These are phyloP conservation scores for Dovyalis caffra DNA, from an alignment of 345 rosid species.

Conservation along the genomic window DNA sequence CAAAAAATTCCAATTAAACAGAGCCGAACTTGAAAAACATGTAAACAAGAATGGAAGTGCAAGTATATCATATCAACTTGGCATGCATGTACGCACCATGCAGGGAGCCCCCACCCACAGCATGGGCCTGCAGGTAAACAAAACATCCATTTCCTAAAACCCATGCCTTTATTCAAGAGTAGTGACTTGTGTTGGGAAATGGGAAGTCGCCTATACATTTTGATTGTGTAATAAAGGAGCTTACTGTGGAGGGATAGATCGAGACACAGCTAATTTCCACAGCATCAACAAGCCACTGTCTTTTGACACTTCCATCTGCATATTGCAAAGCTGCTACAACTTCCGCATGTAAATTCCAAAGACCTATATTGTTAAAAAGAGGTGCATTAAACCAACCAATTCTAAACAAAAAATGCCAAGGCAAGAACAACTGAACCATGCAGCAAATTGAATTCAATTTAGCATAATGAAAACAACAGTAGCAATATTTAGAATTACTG, in stretches of 20 bases:
- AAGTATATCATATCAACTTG: no score
- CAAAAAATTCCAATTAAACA: no score
- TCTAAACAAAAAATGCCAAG: not conserved
- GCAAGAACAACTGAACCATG: not conserved
- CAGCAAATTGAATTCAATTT: not conserved
- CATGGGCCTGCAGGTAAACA: no score
- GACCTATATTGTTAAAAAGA: slow-evolving; percentile 40
- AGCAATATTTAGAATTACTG: not conserved
- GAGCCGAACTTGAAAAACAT: no score
- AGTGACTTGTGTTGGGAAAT: no score
- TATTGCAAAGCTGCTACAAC: slow-evolving; percentile 64
- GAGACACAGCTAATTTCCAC: slow-evolving; percentile 84
- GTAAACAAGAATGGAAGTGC: no score
- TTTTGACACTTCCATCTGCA: slow-evolving; percentile 66
- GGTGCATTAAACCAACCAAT: slow-evolving; percentile 15
- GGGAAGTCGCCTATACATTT: no score
- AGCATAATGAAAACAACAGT: not conserved
- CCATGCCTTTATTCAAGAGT: no score
- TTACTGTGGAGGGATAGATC: slow-evolving; percentile 77
- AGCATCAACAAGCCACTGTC: slow-evolving; percentile 85
- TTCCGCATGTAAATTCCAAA: slow-evolving; percentile 72
- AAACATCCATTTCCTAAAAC: no score
- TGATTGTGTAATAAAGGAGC: slow-evolving; percentile 8
- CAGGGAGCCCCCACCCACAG: no score
- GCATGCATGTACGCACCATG: no score